A percentile compares a stretch with the other conserved stretches of the same genome.
Conservation (phyloP, 208 protist genomes). For the Novymonas esmeraldas region DNA sequence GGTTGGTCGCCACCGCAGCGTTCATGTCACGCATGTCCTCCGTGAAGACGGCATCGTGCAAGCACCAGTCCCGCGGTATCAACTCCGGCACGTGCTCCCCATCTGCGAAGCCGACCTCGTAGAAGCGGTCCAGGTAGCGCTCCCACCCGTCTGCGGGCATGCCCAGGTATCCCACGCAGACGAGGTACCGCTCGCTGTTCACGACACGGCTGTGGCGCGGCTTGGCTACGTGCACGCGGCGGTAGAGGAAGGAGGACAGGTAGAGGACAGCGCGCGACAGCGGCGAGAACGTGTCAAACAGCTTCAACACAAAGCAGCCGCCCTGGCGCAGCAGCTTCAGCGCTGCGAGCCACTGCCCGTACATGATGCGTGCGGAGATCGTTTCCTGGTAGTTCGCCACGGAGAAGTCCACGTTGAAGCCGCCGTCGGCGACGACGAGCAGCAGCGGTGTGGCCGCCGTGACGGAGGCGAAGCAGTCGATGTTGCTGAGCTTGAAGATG, state of each 20-base stretch:
- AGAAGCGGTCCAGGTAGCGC: constrained; percentile 54
- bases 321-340: constrained; percentile 67
- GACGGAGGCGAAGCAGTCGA: constrained; percentile 71
- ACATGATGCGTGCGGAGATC: constrained; percentile 86
- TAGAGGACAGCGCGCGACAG: constrained; percentile 79
- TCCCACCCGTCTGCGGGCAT: constrained; percentile 51
- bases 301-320: constrained; percentile 88
- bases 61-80: constrained; percentile 54
- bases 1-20: constrained; percentile 52
- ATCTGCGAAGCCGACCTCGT: constrained; percentile 66
- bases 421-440: constrained; percentile 92
- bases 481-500: constrained; percentile 79
- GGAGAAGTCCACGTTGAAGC: constrained; percentile 74
- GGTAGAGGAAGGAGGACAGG: constrained; percentile 83
- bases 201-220: constrained; percentile 90
- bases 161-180: constrained; percentile 59
- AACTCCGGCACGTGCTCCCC: constrained; percentile 61
- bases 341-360: constrained; percentile 81
- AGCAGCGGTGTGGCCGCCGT: constrained; percentile 38
- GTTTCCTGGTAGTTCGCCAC: constrained; percentile 89
- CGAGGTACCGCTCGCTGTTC: constrained; percentile 92
- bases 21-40: constrained; percentile 58
- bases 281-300: constrained; percentile 91
- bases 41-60: constrained; percentile 56
- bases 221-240: constrained; percentile 87